A percentile compares a stretch with the other conserved stretches of the same genome.
Evolutionary conservation across 345 rosid genomes (phyloP).

Genomic region (Isatis tinctoria): DNA sequence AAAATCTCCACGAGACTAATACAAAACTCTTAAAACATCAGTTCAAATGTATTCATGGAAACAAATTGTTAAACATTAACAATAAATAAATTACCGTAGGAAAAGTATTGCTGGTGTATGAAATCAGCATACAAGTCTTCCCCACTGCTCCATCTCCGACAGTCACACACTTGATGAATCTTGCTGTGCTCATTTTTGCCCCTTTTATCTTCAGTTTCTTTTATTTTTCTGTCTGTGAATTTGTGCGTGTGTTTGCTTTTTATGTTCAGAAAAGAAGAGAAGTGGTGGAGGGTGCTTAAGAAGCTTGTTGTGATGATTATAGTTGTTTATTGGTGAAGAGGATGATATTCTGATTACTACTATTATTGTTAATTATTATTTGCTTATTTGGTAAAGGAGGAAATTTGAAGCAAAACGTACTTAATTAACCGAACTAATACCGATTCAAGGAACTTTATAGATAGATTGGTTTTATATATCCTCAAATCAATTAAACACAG

Average conservation of each 20-base stretch:
- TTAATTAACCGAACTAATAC: background rate
- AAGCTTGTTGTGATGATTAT: slow-evolving; percentile 30
- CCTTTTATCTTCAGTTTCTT: background rate
- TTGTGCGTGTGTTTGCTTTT: slow-evolving; percentile 10
- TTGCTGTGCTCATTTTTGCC: slow-evolving; percentile 55
- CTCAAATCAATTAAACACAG: background rate
- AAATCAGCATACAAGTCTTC: slow-evolving; percentile 81
- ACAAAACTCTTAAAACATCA: background rate
- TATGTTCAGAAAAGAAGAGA: slow-evolving; percentile 16
- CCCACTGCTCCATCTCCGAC: slow-evolving; percentile 88
- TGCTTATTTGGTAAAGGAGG: slow-evolving; percentile 2
- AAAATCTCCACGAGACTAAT: background rate
- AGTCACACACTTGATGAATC: slow-evolving; percentile 79
- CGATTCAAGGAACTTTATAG: background rate
- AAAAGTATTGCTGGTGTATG: slow-evolving; percentile 74
- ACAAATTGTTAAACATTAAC: background rate
- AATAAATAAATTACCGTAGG: slow-evolving; percentile 46
- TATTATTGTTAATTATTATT: background rate
- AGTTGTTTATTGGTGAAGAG: slow-evolving; percentile 28
- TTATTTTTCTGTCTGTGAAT: background rate
- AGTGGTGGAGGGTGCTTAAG: slow-evolving; percentile 21
- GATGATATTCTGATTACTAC: slow-evolving; percentile 21
- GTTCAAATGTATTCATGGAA: background rate
- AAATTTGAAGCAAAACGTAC: slow-evolving; percentile 1
- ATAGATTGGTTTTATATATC: background rate